Conservation (phyloP, 2,329 filamentous ascomycete genomes). For the Byssothecium circinans region DNA sequence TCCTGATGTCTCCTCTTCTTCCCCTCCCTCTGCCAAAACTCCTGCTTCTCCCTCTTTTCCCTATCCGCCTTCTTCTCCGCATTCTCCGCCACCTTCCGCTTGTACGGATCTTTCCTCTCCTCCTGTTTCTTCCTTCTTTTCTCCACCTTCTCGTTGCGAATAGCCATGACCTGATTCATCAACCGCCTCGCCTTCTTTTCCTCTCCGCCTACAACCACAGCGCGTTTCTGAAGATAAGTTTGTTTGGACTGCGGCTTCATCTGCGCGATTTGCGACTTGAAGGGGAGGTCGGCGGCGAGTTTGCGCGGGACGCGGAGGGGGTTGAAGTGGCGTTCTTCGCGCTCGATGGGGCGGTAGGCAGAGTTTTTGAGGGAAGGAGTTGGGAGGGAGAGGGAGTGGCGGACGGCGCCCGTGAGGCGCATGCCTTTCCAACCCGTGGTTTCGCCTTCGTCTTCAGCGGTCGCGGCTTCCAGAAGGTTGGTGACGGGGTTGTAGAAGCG, state of each 20-base stretch:
- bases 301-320: constrained; percentile 74
- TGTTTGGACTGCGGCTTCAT: constrained; percentile 77
- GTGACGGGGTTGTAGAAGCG: constrained; percentile 97
- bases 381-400: constrained; percentile 70
- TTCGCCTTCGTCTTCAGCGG: constrained; percentile 35
- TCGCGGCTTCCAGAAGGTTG: constrained; percentile 72
- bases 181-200: constrained; percentile 87
- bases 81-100: constrained; percentile 78
- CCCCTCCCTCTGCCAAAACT: constrained; percentile 90
- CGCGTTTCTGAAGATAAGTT: constrained; percentile 94
- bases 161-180: constrained; percentile 88
- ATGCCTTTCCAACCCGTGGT: constrained; percentile 75
- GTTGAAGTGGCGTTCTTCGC: constrained; percentile 55
- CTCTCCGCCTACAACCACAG: constrained; percentile 80
- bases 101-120: constrained; percentile 76
- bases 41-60: constrained; percentile 89
- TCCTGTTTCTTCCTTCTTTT: constrained; percentile 86
- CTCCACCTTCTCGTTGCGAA: constrained; percentile 86
- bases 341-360: constrained; percentile 70
- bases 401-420: constrained; percentile 91
- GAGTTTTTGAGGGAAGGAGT: constrained; percentile 84
- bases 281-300: constrained; percentile 82
- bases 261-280: constrained; percentile 84
- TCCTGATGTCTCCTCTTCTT: constrained; percentile 68
- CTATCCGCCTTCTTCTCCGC: constrained; percentile 82